A percentile compares a stretch with the other conserved stretches of the same genome.
Conservation (phyloP, 2,329 filamentous ascomycete species). For the Neonectria ditissima region DNA sequence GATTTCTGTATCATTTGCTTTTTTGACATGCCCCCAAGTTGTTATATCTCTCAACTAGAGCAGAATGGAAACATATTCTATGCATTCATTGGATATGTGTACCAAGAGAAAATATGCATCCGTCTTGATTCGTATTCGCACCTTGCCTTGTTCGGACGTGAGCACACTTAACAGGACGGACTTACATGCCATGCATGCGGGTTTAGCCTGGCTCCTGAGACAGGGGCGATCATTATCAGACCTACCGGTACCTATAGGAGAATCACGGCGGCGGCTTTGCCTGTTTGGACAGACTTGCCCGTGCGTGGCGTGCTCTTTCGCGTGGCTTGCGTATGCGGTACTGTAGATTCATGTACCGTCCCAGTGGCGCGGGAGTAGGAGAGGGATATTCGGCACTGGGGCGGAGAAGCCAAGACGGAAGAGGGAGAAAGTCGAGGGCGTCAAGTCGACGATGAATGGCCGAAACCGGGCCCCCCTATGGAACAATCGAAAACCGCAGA, state of each 20-base stretch:
- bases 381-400: constrained; percentile 28
- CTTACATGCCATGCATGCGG: not conserved
- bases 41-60: constrained; percentile 6
- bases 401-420: constrained; percentile 19
- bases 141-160: constrained; percentile 4
- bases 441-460: constrained; percentile 13
- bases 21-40: not conserved
- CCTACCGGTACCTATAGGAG: constrained; percentile 6
- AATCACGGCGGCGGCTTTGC: not conserved
- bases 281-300: constrained; percentile 10
- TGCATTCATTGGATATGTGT: not conserved
- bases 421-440: constrained; percentile 7
- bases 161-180: not conserved
- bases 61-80: not conserved
- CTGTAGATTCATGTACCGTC: constrained; percentile 12
- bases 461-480: constrained; percentile 12
- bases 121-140: not conserved
- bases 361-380: constrained; percentile 12
- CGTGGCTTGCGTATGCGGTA: constrained; percentile 13
- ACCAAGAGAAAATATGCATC: not conserved
- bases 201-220: not conserved
- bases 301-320: constrained; percentile 13
- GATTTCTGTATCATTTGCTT: constrained; percentile 4
- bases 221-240: constrained; percentile 20
- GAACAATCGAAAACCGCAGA: constrained; percentile 12